Percentiles rank a stretch among this genome's conserved stretches.
Evolutionary conservation across 768 basidiomycete species (phyloP).

Genomic region (Tricholoma sp.): DNA sequence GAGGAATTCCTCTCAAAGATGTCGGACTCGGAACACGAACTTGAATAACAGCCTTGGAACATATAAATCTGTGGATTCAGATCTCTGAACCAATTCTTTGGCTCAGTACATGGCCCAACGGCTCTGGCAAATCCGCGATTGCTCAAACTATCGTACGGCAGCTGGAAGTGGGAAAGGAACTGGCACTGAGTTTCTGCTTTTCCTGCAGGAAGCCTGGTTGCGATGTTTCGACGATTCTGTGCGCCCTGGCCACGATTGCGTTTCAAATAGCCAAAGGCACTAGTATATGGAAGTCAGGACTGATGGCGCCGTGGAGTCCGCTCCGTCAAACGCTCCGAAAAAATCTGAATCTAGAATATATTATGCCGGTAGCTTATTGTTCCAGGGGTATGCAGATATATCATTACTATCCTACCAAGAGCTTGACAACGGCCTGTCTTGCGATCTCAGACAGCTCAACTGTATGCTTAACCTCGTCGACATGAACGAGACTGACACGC

Average conservation of each 20-base stretch:
- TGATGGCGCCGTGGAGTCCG: no score
- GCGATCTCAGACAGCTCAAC: not conserved
- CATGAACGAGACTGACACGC: not conserved
- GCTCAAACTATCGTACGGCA: conserved; percentile 16
- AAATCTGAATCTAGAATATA: no score
- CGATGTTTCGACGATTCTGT: no score
- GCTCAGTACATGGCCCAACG: conserved; percentile 15
- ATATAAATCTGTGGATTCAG: no score
- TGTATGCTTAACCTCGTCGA: not conserved
- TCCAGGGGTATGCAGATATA: no score
- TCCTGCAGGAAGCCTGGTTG: conserved; percentile 13
- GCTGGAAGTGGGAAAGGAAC: conserved; percentile 7
- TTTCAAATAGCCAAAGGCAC: no score
- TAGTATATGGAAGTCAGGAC: no score
- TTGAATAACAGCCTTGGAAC: no score
- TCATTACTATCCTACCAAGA: not conserved
- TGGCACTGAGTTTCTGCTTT: conserved; percentile 29
- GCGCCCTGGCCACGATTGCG: no score
- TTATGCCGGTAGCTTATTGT: no score
- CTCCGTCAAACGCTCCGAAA: no score
- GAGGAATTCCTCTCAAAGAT: not conserved
- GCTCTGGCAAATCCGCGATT: conserved; percentile 16
- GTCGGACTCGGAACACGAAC: not conserved
- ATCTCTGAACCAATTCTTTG: not conserved
- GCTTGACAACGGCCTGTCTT: not conserved